Percentiles rank a stretch among this genome's conserved stretches.
Evolutionary conservation across 306 rosid genomes (phyloP).

Genomic region (Crataegus laevigata): DNA sequence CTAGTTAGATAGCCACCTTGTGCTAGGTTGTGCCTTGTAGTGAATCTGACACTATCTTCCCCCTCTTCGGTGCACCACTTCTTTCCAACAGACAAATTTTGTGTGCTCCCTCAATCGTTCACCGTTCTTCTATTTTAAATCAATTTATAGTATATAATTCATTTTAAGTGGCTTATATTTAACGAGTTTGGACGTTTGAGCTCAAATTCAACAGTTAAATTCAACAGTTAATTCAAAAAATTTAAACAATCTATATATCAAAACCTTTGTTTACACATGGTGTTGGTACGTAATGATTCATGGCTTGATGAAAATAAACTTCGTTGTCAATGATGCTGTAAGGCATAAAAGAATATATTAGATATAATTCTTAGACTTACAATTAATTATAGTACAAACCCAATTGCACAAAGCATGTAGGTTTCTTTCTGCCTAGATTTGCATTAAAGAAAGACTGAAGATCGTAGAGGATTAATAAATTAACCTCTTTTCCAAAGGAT

Average conservation of each 20-base stretch:
- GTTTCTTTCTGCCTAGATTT: neutral
- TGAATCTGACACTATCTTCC: slow-evolving; percentile 25
- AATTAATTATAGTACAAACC: neutral
- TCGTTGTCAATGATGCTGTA: neutral
- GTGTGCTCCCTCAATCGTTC: neutral
- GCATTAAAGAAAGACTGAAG: neutral
- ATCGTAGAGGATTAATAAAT: neutral
- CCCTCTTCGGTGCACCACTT: neutral
- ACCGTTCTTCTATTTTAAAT: too few relatives aligned
- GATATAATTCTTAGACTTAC: neutral
- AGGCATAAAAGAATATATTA: neutral
- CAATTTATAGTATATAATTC: too few relatives aligned
- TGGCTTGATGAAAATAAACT: neutral
- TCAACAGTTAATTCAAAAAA: too few relatives aligned
- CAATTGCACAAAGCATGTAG: neutral
- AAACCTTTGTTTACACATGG: neutral
- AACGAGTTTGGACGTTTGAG: too few relatives aligned
- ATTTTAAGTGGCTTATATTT: too few relatives aligned
- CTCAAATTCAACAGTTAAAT: too few relatives aligned
- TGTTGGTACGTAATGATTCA: neutral
- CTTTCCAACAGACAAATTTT: neutral
- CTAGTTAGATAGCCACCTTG: neutral
- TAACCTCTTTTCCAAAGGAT: neutral
- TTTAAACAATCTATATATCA: neutral
- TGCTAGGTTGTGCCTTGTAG: neutral